Evolutionary conservation across 768 basidiomycete genomes (phyloP).

Genomic region (Russula foetens): DNA sequence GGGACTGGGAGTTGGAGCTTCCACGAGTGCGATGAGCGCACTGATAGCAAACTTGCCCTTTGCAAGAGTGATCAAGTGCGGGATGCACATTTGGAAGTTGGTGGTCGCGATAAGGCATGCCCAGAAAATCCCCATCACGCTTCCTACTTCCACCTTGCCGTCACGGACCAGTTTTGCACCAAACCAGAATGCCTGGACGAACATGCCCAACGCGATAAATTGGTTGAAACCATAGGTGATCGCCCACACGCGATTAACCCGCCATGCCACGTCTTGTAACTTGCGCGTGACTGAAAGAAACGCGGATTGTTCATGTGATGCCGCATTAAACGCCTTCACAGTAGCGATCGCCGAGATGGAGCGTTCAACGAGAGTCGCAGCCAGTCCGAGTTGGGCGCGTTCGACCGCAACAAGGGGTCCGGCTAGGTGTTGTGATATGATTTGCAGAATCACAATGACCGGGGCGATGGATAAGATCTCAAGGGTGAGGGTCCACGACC

Average conservation of each 20-base stretch:
- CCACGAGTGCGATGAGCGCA: slow-evolving; percentile 53
- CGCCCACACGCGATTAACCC: slow-evolving; percentile 70
- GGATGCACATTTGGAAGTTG: slow-evolving; percentile 83
- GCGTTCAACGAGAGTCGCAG: slow-evolving; percentile 74
- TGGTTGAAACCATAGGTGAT: slow-evolving; percentile 57
- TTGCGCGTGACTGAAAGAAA: slow-evolving; percentile 38
- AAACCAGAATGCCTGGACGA: slow-evolving; percentile 96
- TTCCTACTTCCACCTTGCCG: slow-evolving; percentile 57
- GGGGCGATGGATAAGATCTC: slow-evolving; percentile 91
- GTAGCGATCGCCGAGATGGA: slow-evolving; percentile 71
- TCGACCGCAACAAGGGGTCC: slow-evolving; percentile 62
- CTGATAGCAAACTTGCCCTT: slow-evolving; percentile 82
- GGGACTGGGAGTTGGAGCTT: slow-evolving; percentile 27
- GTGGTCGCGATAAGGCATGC: slow-evolving; percentile 86
- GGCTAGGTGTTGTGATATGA: slow-evolving; percentile 60
- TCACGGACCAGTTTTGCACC: slow-evolving; percentile 83
- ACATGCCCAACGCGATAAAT: slow-evolving; percentile 85
- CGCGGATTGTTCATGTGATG: slow-evolving; percentile 43
- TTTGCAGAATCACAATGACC: slow-evolving; percentile 67
- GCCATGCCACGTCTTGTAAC: slow-evolving; percentile 40
- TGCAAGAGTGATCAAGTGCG: slow-evolving; percentile 65
- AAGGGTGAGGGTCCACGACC: slow-evolving; percentile 77
- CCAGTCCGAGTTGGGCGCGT: slow-evolving; percentile 55
- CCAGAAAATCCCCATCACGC: slow-evolving; percentile 98
- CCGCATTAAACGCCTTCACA: slow-evolving; percentile 89